Evolutionary conservation across 768 basidiomycete genomes (phyloP), one percentile per base, ranked within the genome.

Genomic region (Tylopilus rubrobrunneus): DNA sequence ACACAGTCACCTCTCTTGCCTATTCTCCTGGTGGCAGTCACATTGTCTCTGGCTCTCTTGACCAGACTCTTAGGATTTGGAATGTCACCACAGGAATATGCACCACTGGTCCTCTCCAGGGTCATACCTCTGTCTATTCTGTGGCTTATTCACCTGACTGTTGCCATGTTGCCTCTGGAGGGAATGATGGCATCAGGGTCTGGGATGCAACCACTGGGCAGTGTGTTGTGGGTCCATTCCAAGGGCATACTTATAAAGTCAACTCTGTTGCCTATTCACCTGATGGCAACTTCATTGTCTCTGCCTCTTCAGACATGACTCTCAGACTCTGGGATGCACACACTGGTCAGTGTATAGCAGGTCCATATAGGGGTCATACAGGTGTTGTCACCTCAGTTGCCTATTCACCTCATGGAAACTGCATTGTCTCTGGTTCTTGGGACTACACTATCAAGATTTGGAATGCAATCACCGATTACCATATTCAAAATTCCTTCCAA

Each of bases 141-240:
- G 50, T 62, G 51, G 54, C 59, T 51, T 56, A 48, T 68, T 50
- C 72, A 33, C 68, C 71, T 28, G 57, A 67, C 10, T 47, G 60
- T 1, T 49, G 31, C 6, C 34, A 60, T 14, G 8, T 65, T 54
- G 55, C n/a, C 10, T 65, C 66, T 50, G 59, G 55, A 9, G 49
- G 14, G 1, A 64, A 66, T 7, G 0, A 5, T 0, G 63, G 61
- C 4, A 54, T 69, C 10, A 57, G 45, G 8, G 15, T 69, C 2
- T 71, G 65, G 67, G 39, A 63, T 25, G 15, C 53, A 29, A 11
- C 28, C 5, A 50, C 57, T 54, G 48, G 61, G 41, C 29, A 49
- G 11, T 40, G 55, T 49, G 25, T 60, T 2, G 45, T 34, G 49
- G 46, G 33, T 33, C 53, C 53, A 46, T 34, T 56, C 19, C 14